phyloP scores from a whole-genome alignment of 768 basidiomycete genomes.

The Amanita pseudoporphyria region DNA sequence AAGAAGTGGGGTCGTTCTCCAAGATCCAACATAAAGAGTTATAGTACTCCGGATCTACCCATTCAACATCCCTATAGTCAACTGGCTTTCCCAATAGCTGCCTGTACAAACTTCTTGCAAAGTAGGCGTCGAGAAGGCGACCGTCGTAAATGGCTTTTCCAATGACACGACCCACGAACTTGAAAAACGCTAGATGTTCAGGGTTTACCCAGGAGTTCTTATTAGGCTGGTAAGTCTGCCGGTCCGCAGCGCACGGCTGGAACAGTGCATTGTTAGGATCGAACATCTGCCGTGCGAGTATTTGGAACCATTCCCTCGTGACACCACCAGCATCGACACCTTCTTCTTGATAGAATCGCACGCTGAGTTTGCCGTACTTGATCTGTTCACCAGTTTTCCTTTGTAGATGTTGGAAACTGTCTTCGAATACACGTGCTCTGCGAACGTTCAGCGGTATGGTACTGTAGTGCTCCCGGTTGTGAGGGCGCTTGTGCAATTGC shows the following conservation, averaged over 20 bases:
- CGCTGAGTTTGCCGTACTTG: conserved; percentile 94
- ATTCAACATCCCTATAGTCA: conserved; percentile 93
- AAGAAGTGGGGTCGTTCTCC: conserved; percentile 82
- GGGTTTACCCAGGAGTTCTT: conserved; percentile 91
- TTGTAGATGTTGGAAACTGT: conserved; percentile 90
- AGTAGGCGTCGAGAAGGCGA: conserved; percentile 93
- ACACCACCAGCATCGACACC: conserved; percentile 98
- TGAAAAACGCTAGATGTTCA: conserved; percentile 96
- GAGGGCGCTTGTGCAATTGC: conserved; percentile 78
- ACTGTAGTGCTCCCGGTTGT: conserved; percentile 69
- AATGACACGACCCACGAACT: conserved; percentile 95
- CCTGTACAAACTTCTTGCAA: conserved; percentile 92
- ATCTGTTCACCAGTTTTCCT: conserved; percentile 91
- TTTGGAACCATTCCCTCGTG: conserved; percentile 98
- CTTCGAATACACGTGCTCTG: conserved; percentile 89
- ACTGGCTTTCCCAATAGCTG: conserved; percentile 92
- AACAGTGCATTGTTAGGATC: conserved; percentile 98
- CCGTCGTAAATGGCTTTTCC: conserved; percentile 98
- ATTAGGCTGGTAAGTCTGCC: conserved; percentile 93
- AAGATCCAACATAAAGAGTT: conserved; percentile 97
- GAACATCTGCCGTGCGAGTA: conserved; percentile 97
- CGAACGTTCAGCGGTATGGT: conserved; percentile 87
- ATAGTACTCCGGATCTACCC: conserved; percentile 98
- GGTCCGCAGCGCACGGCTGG: conserved; percentile 95
- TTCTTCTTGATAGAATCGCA: conserved; percentile 95